phyloP scores from a whole-genome alignment of 805 yeast species.

The Lachancea mirantina region DNA sequence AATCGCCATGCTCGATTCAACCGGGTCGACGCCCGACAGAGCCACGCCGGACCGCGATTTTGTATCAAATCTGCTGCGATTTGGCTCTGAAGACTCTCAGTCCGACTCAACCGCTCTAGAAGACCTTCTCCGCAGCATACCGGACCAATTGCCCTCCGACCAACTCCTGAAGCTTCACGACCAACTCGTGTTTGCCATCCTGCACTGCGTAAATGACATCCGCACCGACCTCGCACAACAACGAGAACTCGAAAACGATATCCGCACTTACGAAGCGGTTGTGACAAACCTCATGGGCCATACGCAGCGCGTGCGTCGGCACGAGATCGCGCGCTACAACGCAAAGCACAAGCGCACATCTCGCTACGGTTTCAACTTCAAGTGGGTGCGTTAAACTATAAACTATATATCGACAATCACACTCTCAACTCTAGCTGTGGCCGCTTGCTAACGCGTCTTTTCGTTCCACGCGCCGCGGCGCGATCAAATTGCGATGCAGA shows the following conservation, averaged over 20 bases:
- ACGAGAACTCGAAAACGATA: constrained; percentile 50
- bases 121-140: too few relatives aligned
- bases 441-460: constrained; percentile 41
- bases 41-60: too few relatives aligned
- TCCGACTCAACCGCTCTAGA: too few relatives aligned
- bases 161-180: constrained; percentile 22
- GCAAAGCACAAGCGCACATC: constrained; percentile 25
- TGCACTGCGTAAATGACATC: constrained; percentile 25
- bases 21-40: neutral
- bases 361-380: constrained; percentile 6
- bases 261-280: constrained; percentile 73
- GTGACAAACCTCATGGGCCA: constrained; percentile 88
- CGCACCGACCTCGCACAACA: constrained; percentile 35
- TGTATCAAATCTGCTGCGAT: too few relatives aligned
- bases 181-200: constrained; percentile 22
- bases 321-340: constrained; percentile 33
- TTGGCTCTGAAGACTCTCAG: too few relatives aligned
- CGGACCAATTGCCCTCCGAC: too few relatives aligned
- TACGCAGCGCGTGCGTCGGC: constrained; percentile 69
- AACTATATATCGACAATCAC: constrained; percentile 7
- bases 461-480: constrained; percentile 24
- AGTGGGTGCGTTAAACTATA: constrained; percentile 5
- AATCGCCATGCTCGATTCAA: neutral
- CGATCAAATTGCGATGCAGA: constrained; percentile 51
- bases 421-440: constrained; percentile 48